Base-by-base conservation (phyloP, 176 grass and related monocot species). In the Triticum urartu region DNA sequence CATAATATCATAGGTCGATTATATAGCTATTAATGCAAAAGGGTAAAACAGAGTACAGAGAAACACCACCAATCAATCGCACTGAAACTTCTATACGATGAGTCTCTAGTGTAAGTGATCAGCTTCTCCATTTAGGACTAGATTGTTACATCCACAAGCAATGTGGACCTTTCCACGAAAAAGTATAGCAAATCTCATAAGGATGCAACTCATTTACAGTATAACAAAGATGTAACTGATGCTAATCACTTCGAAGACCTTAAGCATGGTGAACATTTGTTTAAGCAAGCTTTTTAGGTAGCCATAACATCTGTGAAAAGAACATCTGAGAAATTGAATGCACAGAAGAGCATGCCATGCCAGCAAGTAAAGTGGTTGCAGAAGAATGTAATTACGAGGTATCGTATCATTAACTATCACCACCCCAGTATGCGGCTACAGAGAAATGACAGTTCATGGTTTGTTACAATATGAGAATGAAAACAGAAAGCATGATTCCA, bases 11-110 rank as follows among this genome's bases (percentile, higher is more conserved):
- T 20, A 65, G 47, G 8, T 38, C 21, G n/a, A 83, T 52, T 56
- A 9, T 78, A 67, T 24, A 81, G 13, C 81, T 33, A 43, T 82
- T 82, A 88, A 83, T 40, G 58, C 56, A 72, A 78, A 88, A 71
- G 8, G 10, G n/a, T 39, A 84, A 24, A 67, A 61, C 9, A 68
- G 20, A n/a, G 30, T 80, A 73, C 13, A 66, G 58, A 89, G 32
- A 65, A 73, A 79, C 21, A 25, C 15, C 11, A 40, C 32, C 35
- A 52, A 22, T 35, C 52, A 45, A 63, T 69, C 28, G 13, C 69
- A 42, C 3, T 74, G 25, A 72, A 12, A 3, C 30, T 74, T 64
- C 52, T 79, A 40, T 64, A 11, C 60, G 25, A 33, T 9, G 1
- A 30, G 36, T 58, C 30, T 65, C 43, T 74, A 81, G 34, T 58